Conservation (phyloP, 331 rosid genomes). For the Spiraea crenata region DNA sequence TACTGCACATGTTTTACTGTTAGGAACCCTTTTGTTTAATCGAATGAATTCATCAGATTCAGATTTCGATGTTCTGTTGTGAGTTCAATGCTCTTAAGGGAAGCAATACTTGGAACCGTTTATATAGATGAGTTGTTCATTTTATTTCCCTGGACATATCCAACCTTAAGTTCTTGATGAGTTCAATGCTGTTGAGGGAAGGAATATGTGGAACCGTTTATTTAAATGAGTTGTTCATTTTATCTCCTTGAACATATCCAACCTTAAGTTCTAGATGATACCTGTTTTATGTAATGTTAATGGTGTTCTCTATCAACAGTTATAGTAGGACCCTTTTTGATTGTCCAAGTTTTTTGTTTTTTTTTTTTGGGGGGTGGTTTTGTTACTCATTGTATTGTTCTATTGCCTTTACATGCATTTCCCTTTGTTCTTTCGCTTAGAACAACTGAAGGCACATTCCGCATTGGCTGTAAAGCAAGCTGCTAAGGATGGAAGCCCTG, state of each 20-base stretch:
- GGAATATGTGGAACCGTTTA: not conserved
- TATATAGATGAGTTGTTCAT: not conserved
- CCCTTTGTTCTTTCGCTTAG: conserved; percentile 5
- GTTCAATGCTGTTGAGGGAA: conserved; percentile 6
- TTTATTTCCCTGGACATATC: not conserved
- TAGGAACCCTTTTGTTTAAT: not conserved
- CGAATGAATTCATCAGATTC: not conserved
- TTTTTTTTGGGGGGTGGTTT: too few species aligned
- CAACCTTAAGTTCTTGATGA: not conserved
- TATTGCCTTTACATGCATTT: not conserved
- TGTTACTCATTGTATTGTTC: not conserved
- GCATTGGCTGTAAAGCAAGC: conserved; percentile 18
- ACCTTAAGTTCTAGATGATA: not conserved
- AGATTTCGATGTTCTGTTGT: not conserved
- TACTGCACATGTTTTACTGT: not conserved
- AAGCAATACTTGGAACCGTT: not conserved
- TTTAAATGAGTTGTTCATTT: not conserved
- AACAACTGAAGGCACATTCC: conserved; percentile 22
- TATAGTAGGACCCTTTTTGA: not conserved
- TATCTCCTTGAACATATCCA: not conserved
- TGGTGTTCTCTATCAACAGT: not conserved
- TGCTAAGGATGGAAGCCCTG: conserved; percentile 18
- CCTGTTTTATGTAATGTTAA: conserved; percentile 3
- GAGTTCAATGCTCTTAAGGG: conserved; percentile 5
- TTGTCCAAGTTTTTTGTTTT: not conserved